Base-by-base conservation (phyloP, 2,329 filamentous ascomycete species). In the Thelonectria olida region DNA sequence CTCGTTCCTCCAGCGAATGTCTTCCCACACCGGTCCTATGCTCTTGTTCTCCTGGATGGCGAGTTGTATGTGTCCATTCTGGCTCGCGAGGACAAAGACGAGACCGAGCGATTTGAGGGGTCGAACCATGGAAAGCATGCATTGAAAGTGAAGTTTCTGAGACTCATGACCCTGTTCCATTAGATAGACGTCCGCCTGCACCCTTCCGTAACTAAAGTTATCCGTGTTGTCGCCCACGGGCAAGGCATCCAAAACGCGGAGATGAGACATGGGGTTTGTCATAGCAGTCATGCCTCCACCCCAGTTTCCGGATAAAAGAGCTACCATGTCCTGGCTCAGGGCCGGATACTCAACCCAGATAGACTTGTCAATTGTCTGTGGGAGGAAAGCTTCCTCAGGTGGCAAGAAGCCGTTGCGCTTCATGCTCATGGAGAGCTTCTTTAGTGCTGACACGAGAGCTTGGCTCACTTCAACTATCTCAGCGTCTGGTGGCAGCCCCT, bases 271-370 rank as follows among this genome's bases (percentile, higher is more conserved):
- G 56, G 78, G 82, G 73, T 75, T 83, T 63, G 77, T 85, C 71
- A 72, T 81, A 5, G 81, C 80, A 5, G 80, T 77, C 54, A 88
- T 76, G 42, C 80, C 78, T 2, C 83, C 84, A 20, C 78, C 80
- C 76, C 81, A 83, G 39, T 82, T 83, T 13, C 90, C 90, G 27
- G 90, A 88, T 2, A 96, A 81, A 3, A 94, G 84, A 10, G 89
- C 86, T 15, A 88, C 80, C 58, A 92, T 87, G 69, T 95, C 91
- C 17, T 91, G 85, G 22, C 89, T 89, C 64, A 95, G 84, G 9
- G 83, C 79, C 0, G 92, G 92, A 70, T 96, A 96, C 57, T 89
- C 85, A 15, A 94, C 74, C 93, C 92, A 97, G 38, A 97, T 90
- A 1, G 86, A 88, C 54, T 92, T 92, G 72, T 97, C 91, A 62